Base-by-base conservation (phyloP, 768 basidiomycete species). In the Gymnopilus junonius region DNA sequence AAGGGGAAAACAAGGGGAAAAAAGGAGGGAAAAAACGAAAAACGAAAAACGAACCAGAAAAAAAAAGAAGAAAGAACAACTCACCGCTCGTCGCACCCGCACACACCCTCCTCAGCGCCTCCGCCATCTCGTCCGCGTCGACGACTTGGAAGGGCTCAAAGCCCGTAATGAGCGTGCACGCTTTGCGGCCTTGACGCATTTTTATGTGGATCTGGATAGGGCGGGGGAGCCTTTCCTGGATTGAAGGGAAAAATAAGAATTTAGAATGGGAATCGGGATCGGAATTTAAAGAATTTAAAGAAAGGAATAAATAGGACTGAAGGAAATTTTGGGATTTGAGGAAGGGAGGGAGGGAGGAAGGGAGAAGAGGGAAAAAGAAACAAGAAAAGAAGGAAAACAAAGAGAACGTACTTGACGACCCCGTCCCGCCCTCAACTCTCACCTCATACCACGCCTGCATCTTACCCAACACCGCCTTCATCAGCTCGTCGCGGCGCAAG, bases 391-490 rank as follows among this genome's bases (percentile, higher is more conserved):
- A 42, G 58, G n/a, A 25, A 61, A 29, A 25, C 54, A 43, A 39
- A 12, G 25, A n/a, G 34, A 12, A 72, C 88, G 8, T 56, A 92
- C 92, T 87, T 92, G 59, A 80, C 70, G 1, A 89, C 73, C 0
- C 77, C 68, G n/a, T 90, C 88, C 42, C 80, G 81, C 1, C 86
- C 86, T 84, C 84, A 1, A 76, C 80, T 27, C 69, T 73, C 17
- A 94, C 75, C 71, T 88, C 86, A 65, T 94, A 82, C 91, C 91
- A 95, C 25, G 72, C 72, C 71, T 94, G 92, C 93, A 95, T 94
- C 61, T 82, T 83, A 3, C 83, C 77, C 15, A 84, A 65, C 17
- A 95, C 71, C 25, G 77, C 80, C 64, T 79, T 82, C 5, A 81
- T 72, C 11, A 90, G 67, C 31, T 92, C 89, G 5, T 92, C 90